phyloP scores from a whole-genome alignment of 345 rosid species.

The Pistacia vera region DNA sequence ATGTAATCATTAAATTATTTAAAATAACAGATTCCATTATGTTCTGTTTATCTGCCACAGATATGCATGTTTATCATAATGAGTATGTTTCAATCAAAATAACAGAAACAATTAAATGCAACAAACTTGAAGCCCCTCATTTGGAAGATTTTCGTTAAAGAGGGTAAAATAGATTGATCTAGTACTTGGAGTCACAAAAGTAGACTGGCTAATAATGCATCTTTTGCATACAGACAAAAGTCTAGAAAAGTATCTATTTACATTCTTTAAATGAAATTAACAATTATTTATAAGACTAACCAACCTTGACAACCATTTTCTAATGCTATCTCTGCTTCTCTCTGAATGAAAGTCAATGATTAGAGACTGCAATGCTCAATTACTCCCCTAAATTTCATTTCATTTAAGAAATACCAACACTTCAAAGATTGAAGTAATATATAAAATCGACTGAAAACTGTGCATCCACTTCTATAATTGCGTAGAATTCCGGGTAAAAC shows the following conservation, averaged over 20 bases:
- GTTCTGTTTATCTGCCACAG: neutral
- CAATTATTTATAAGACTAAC: neutral
- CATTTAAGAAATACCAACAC: neutral
- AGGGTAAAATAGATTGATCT: neutral
- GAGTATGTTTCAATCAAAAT: neutral
- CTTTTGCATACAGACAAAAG: neutral
- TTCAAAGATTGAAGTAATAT: neutral
- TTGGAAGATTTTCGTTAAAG: neutral
- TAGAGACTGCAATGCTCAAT: neutral
- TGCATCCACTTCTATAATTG: neutral
- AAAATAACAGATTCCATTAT: conserved; percentile 12
- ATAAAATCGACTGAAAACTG: neutral
- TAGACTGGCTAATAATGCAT: neutral
- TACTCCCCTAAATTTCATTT: neutral
- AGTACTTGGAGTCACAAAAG: neutral
- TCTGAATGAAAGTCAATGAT: neutral
- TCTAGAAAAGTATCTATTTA: neutral
- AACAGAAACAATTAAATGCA: neutral
- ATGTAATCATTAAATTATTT: conserved; percentile 6
- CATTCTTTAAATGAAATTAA: neutral
- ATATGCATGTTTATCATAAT: neutral
- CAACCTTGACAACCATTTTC: neutral
- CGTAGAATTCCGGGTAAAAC: neutral
- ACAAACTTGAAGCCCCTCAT: conserved; percentile 3
- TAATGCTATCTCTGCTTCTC: neutral